These are phyloP conservation scores for Coccinonectria pachysandricola DNA, from an alignment of 2,329 filamentous ascomycete species.

Conservation along the genomic window DNA sequence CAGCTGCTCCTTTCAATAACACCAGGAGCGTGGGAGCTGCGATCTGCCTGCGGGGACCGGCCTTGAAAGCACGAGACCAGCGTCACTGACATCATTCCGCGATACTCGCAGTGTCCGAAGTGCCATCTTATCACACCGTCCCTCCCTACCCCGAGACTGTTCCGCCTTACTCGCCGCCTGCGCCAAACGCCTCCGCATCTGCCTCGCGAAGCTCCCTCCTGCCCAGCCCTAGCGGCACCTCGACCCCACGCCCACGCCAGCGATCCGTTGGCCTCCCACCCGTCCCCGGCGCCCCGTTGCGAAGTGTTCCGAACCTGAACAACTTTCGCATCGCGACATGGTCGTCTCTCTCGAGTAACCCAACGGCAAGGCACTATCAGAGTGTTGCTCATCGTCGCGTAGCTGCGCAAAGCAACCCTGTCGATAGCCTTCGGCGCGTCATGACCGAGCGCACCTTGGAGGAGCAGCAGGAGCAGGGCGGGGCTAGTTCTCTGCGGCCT, in stretches of 20 bases:
- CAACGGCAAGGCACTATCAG: constrained; percentile 50
- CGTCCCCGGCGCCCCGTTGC: constrained; percentile 31
- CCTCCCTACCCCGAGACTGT: constrained; percentile 35
- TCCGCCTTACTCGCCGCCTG: constrained; percentile 40
- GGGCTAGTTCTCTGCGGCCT: constrained; percentile 33
- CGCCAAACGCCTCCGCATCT: constrained; percentile 7
- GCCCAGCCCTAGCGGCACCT: constrained; percentile 13
- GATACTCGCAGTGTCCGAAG: constrained; percentile 44
- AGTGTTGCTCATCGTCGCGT: constrained; percentile 54
- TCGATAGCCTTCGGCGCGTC: constrained; percentile 16
- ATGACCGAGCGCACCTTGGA: constrained; percentile 10
- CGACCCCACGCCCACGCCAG: constrained; percentile 19
- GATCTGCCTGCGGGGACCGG: no score
- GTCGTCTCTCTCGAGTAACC: constrained; percentile 46
- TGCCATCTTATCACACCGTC: constrained; percentile 53
- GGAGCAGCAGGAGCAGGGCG: constrained; percentile 9
- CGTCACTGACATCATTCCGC: constrained; percentile 9
- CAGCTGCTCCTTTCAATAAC: no score
- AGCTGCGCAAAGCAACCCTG: constrained; percentile 30
- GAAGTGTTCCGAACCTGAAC: constrained; percentile 32
- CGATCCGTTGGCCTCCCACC: constrained; percentile 39
- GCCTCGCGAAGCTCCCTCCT: constrained; percentile 10
- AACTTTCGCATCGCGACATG: constrained; percentile 50
- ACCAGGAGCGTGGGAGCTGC: no score
- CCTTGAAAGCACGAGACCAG: constrained; percentile 11